Evolutionary conservation across 306 rosid species (phyloP), one percentile per base, ranked within the genome.

Genomic region (Cucumis hystrix): DNA sequence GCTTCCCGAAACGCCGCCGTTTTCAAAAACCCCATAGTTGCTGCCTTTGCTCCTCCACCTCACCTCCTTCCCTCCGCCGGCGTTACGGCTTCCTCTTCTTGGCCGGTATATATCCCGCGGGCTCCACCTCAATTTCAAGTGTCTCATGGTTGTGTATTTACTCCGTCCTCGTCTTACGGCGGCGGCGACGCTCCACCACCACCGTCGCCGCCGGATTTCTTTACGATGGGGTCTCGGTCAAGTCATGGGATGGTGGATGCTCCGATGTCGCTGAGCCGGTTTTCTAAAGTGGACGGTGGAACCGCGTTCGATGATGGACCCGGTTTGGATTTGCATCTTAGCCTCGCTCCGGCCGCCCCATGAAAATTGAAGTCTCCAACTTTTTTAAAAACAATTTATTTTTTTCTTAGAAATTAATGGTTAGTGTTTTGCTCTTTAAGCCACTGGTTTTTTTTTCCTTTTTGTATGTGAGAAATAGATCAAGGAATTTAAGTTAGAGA

Each of bases 241-340:
- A 6, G 5, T 14, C 67, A 57, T 2, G 80, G 79, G 6, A 79
- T 80, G 65, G 79, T 67, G 1, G 97, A 91, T 41, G 97, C 92
- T 80, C 91, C 95, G 54, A 47, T 5, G 4, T 89, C 97, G 16
- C 79, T 94, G 88, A 87, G 98, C 80, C 75, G 93, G 81, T 91
- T 94, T 68, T 83, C 98, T 0, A 89, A 86, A 47, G 93, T 83
- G 0, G 93, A 91, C 16, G 81, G 80, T 70, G 97, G 97, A 87
- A 83, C 97, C 76, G 80, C 55, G 45, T 89, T 89, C 17, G 98
- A 94, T 63, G 97, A 94, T 18, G 81, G 88, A 51, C 84, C 87
- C 86, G 98, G 95, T 82, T 82, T 94, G 85, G 96, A 94, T 79
- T 88, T 94, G 70, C 98, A 94, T 60, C 97, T 94, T 10, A 84